Evolutionary conservation across 2,329 filamentous ascomycete species (phyloP), one percentile per base, ranked within the genome.

Genomic region (Leptographium procerum): DNA sequence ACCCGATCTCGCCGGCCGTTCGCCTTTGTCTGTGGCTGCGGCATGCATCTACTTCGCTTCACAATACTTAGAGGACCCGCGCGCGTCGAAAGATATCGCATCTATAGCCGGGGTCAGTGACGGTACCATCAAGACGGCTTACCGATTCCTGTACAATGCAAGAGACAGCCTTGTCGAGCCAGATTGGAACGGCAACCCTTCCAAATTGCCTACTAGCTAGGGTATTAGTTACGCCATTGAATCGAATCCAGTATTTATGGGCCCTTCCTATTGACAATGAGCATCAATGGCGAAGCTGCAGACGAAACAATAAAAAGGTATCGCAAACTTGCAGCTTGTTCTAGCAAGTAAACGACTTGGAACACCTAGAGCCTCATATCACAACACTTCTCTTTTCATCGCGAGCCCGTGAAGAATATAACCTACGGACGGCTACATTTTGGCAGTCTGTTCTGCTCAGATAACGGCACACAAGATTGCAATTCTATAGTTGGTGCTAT

Each of bases 31-130:
- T 1, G 90, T 95, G 61, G 92, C 95, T 8, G 92, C 91, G 22
- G 91, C 94, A 34, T 95, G 91, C 71, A 96, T 99, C 71, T 99
- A 94, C 77, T 94, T 97, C 84, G 88, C 92, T 4, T 91, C 89
- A 33, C 85, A 92, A 67, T 79, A 97, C 43, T 87, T 96, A 75
- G 88, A 86, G 58, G 83, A 94, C 64, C 78, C 84, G 24, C 88
- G 88, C 66, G 78, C 83, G 8, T 87, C 90, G n/a, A 91, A 91
- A 71, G 88, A 95, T 61, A 96, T 99, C 65, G 88, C 90, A 6
- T 72, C 74, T 28, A 86, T 94, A 22, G 90, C 89, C 1, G 89
- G 90, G 64, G 94, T 99, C 31, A 96, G 91, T 69, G 95, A 99
- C 68, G 91, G 94, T 58, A 99, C 94, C 0, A 96, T 99, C 66